Conservation (phyloP, 2,329 filamentous ascomycete species). For the Domatiomyces catenatus region DNA sequence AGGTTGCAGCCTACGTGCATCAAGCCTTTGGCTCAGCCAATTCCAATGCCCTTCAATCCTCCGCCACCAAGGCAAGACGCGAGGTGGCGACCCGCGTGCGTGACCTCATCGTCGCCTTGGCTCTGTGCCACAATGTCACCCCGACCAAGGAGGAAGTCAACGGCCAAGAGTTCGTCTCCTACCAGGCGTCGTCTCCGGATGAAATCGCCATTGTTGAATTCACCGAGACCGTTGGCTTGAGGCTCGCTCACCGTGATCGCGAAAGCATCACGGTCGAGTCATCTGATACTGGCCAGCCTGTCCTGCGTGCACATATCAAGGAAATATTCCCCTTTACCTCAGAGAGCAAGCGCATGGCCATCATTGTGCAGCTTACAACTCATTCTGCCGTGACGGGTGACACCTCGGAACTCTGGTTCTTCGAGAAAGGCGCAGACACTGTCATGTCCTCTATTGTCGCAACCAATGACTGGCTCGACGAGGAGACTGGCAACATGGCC, state of each 20-base stretch:
- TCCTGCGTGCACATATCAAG: constrained; percentile 74
- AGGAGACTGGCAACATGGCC: constrained; percentile 99
- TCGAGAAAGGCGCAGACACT: constrained; percentile 94
- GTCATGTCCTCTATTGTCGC: constrained; percentile 95
- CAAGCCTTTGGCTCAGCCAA: constrained; percentile 54
- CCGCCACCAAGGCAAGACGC: constrained; percentile 36
- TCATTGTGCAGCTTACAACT: constrained; percentile 74
- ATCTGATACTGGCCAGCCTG: constrained; percentile 53
- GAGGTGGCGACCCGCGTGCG: constrained; percentile 89
- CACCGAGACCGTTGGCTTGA: constrained; percentile 82
- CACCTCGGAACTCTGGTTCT: constrained; percentile 75
- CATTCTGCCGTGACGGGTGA: constrained; percentile 34
- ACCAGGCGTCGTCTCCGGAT: constrained; percentile 93
- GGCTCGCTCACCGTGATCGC: constrained; percentile 70
- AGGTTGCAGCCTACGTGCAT: constrained; percentile 70
- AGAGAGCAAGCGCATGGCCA: constrained; percentile 95
- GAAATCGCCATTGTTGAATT: constrained; percentile 96
- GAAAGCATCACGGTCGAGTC: constrained; percentile 72
- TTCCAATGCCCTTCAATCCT: constrained; percentile 5
- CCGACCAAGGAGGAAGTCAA: constrained; percentile 74
- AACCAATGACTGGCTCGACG: constrained; percentile 94
- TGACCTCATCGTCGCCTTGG: constrained; percentile 81
- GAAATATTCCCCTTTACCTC: constrained; percentile 97
- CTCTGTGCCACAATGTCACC: constrained; percentile 93
- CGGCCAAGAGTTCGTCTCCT: constrained; percentile 62